Evolutionary conservation across 768 basidiomycete species (phyloP).

Genomic region (Megacollybia marginata): DNA sequence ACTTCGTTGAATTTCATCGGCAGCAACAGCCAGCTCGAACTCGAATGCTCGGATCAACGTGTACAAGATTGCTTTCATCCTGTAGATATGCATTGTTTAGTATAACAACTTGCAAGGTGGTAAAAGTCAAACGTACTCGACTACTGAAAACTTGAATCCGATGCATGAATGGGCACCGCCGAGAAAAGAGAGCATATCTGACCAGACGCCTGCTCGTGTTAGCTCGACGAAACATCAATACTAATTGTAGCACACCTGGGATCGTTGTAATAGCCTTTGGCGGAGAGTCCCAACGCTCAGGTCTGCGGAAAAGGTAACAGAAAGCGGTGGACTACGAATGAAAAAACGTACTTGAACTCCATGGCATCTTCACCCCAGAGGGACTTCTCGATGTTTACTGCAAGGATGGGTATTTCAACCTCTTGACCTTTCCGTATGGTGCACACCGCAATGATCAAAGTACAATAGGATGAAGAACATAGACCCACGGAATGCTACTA

Average conservation of each 20-base stretch:
- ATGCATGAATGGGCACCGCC: slow-evolving; percentile 63
- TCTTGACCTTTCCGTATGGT: slow-evolving; percentile 38
- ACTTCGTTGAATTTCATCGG: slow-evolving; percentile 31
- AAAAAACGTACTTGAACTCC: slow-evolving; percentile 47
- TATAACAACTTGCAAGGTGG: neutral
- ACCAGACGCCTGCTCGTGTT: slow-evolving; percentile 42
- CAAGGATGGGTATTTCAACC: slow-evolving; percentile 41
- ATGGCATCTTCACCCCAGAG: slow-evolving; percentile 59
- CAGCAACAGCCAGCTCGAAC: slow-evolving; percentile 46
- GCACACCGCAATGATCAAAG: neutral
- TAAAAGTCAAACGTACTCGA: slow-evolving; percentile 34
- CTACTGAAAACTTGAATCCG: slow-evolving; percentile 56
- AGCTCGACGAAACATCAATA: too few relatives aligned
- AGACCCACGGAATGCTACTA: neutral
- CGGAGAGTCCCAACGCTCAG: slow-evolving; percentile 52
- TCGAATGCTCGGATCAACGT: slow-evolving; percentile 42
- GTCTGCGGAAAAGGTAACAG: slow-evolving; percentile 27
- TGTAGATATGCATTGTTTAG: slow-evolving; percentile 3
- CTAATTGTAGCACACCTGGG: slow-evolving; percentile 15
- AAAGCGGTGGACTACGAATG: neutral
- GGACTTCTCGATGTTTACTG: slow-evolving; percentile 41
- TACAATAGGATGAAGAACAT: neutral
- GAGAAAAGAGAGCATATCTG: slow-evolving; percentile 52
- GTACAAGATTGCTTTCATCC: slow-evolving; percentile 39
- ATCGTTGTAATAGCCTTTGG: slow-evolving; percentile 36